phyloP scores from a whole-genome alignment of 352 stramenopile genomes.

The Thalassiosira livingstoniorum region DNA sequence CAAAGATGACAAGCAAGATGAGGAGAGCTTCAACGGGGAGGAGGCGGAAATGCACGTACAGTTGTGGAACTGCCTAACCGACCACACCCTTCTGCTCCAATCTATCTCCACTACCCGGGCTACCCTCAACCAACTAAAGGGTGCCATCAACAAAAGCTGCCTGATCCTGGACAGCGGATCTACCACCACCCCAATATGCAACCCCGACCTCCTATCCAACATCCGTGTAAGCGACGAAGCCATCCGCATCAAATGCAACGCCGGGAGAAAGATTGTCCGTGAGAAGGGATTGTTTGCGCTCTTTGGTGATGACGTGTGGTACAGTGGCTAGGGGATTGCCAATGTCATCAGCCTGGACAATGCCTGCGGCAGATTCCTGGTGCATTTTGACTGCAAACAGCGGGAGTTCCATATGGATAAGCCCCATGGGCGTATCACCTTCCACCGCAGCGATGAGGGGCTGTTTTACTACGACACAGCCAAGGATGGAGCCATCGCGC shows the following conservation, averaged over 20 bases:
- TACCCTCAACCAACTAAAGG: not conserved
- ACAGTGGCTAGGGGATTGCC: not conserved
- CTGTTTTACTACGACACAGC: no score
- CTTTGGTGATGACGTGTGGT: not conserved
- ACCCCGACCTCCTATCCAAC: not conserved
- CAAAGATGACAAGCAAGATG: no score
- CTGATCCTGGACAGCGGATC: not conserved
- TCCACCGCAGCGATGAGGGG: no score
- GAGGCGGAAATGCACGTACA: no score
- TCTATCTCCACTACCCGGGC: no score
- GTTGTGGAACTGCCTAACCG: not conserved
- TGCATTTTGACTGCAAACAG: not conserved
- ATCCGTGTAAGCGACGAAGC: not conserved
- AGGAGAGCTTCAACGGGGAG: no score
- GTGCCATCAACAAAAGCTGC: not conserved
- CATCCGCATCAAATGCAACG: not conserved
- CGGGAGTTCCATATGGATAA: no score
- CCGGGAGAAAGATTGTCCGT: not conserved
- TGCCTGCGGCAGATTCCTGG: not conserved
- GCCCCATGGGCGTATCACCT: no score
- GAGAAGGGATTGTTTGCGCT: not conserved
- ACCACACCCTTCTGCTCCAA: not conserved
- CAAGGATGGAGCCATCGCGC: no score
- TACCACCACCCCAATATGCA: not conserved
- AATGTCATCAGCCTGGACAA: not conserved